Evolutionary conservation across 805 yeast species (phyloP), one percentile per base, ranked within the genome.

Genomic region (Sugiyamaella boreocaroliniensis): DNA sequence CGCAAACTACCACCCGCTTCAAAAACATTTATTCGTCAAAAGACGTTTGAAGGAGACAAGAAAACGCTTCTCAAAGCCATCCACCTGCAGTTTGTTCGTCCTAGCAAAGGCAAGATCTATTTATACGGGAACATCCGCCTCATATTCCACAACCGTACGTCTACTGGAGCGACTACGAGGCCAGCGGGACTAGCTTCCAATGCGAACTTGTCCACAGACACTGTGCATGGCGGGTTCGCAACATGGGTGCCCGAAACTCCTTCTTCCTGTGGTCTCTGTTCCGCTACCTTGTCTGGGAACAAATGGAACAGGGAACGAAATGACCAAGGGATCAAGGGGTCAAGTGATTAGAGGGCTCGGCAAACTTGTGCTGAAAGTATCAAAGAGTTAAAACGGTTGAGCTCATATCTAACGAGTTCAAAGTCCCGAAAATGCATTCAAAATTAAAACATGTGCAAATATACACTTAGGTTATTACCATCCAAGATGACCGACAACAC

Each of bases 1-100:
- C 43, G 60, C 11, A 53, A 58, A 19, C 59, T 68, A 66, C 63
- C 65, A 6, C 50, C 52, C 6, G 63, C 64, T 15, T 53, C 63
- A 22, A 62, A 61, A 55, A 64, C 71, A 5, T 63, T 68, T 29
- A 48, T 68, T n/a, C 53, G 71, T 41, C 71, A 68, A 42, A 62
- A 63, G 57, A 56, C 61, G 26, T 54, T 47, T 49, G 43, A 45
- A 34, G 32, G 29, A 45, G 50, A 51, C 6, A 32, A 47, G 29
- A 48, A 55, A 22, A 42, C 51, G 9, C 53, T 68, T 19, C 49
- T 61, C 40, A 62, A 64, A 48, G 71, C 69, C 4, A 57, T 62
- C 9, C 71, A 67, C 47, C 29, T 67, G 18, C 69, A 62, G 45
- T 55, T 67, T 4, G 61, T 51, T 16, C 58, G 67, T 29, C 60